Percentiles rank a stretch among this genome's conserved stretches.
Evolutionary conservation across 2,329 filamentous ascomycete species (phyloP).

Genomic region (Metarhizium humberi): DNA sequence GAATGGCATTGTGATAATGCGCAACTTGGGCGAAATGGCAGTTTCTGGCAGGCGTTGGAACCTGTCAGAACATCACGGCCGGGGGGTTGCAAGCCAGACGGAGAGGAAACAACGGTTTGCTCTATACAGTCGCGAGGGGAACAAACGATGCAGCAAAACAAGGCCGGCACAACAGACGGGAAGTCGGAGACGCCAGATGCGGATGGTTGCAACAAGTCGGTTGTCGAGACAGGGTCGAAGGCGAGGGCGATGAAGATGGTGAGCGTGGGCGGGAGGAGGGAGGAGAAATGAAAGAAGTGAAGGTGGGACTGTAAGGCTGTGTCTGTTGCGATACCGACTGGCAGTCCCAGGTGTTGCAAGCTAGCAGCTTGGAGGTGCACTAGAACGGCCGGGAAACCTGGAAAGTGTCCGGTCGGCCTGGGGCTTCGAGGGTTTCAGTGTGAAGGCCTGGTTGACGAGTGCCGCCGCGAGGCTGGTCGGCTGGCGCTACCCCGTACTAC

Average conservation of each 20-base stretch:
- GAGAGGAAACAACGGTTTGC: background rate
- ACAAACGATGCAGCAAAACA: background rate
- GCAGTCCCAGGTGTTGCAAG: too few species aligned
- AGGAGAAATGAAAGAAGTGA: background rate
- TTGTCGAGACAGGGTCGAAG: background rate
- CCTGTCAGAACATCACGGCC: background rate
- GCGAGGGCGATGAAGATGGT: background rate
- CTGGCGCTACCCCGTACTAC: too few species aligned
- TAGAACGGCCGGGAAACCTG: too few species aligned
- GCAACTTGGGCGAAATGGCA: background rate
- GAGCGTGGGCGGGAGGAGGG: background rate
- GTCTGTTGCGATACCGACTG: too few species aligned
- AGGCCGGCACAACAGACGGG: background rate
- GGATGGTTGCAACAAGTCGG: background rate
- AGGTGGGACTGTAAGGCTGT: background rate
- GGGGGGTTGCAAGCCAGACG: background rate
- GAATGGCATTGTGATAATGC: constrained; percentile 4
- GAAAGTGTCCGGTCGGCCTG: too few species aligned
- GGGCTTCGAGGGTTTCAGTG: too few species aligned
- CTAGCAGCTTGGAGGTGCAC: too few species aligned
- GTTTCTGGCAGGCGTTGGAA: background rate
- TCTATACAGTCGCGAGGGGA: background rate
- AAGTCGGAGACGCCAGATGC: background rate
- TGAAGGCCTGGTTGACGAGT: too few species aligned
- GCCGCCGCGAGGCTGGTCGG: too few species aligned